A percentile compares a stretch with the other conserved stretches of the same genome.
These are phyloP conservation scores for Ophiostoma sp. DNA, from an alignment of 2,329 filamentous ascomycete species.

Conservation along the genomic window DNA sequence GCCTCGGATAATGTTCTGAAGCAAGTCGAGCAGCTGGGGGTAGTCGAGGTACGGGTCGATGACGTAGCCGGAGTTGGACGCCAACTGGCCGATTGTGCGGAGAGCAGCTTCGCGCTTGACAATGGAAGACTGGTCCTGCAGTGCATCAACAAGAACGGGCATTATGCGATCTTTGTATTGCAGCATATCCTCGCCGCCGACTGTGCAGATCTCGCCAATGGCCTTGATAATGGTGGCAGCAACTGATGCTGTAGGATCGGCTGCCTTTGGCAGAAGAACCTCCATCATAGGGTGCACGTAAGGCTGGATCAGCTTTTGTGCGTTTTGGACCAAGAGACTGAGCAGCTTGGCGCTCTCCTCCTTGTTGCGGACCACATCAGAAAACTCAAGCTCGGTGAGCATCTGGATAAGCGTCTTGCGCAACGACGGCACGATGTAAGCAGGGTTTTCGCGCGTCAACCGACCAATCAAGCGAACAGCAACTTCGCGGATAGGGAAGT, in stretches of 20 bases:
- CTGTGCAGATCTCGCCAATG: slow-evolving; percentile 87
- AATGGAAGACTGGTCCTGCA: slow-evolving; percentile 89
- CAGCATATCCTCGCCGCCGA: slow-evolving; percentile 90
- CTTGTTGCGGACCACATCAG: slow-evolving; percentile 87
- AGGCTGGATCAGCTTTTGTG: slow-evolving; percentile 86
- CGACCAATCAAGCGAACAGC: slow-evolving; percentile 95
- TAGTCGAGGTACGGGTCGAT: slow-evolving; percentile 95
- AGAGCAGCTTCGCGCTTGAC: slow-evolving; percentile 87
- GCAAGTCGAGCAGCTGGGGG: slow-evolving; percentile 82
- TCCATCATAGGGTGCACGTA: slow-evolving; percentile 96
- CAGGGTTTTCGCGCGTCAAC: slow-evolving; percentile 83
- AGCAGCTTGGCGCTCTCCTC: slow-evolving; percentile 93
- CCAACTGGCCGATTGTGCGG: slow-evolving; percentile 82
- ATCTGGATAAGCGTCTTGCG: slow-evolving; percentile 94
- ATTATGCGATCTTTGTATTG: slow-evolving; percentile 87
- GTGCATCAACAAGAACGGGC: slow-evolving; percentile 87
- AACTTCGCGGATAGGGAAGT: slow-evolving; percentile 87
- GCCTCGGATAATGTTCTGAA: slow-evolving; percentile 90
- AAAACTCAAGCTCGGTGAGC: slow-evolving; percentile 92
- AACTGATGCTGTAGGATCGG: slow-evolving; percentile 77
- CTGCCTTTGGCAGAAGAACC: slow-evolving; percentile 87
- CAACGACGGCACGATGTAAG: slow-evolving; percentile 93
- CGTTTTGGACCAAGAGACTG: slow-evolving; percentile 86
- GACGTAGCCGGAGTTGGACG: slow-evolving; percentile 95
- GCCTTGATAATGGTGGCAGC: slow-evolving; percentile 93